A percentile compares a stretch with the other conserved stretches of the same genome.
phyloP scores from a whole-genome alignment of 208 protist genomes.

The Trypanosoma rangeli region DNA sequence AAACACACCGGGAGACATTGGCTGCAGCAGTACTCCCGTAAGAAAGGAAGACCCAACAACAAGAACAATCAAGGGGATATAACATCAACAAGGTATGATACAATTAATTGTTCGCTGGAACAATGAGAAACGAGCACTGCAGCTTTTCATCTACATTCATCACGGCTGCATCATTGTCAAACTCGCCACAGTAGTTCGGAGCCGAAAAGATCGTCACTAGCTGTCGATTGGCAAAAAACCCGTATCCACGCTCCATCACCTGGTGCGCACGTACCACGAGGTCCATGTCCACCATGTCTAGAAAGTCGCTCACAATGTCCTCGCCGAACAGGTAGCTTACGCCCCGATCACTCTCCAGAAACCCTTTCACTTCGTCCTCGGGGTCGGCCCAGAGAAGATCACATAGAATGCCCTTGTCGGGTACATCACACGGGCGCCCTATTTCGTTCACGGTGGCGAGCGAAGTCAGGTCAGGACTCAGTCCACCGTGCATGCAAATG shows the following conservation, averaged over 20 bases:
- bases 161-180: conserved; percentile 98
- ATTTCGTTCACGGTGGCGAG: conserved; percentile 95
- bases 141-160: conserved; percentile 98
- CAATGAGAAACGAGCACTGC: conserved; percentile 94
- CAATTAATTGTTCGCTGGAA: too few relatives aligned
- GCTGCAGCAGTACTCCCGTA: too few relatives aligned
- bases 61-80: too few relatives aligned
- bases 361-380: conserved; percentile 90
- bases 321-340: conserved; percentile 96
- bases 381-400: conserved; percentile 99
- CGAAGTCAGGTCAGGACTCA: conserved; percentile 96
- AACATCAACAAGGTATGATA: too few relatives aligned
- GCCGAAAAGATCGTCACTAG: conserved; percentile 98
- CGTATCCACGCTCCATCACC: conserved; percentile 97
- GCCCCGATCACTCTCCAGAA: conserved; percentile 90
- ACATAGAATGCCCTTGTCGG: conserved; percentile 97
- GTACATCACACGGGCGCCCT: conserved; percentile 97
- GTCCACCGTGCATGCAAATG: conserved; percentile 99
- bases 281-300: conserved; percentile 99
- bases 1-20: too few relatives aligned
- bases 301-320: conserved; percentile 98
- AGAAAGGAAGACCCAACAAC: too few relatives aligned
- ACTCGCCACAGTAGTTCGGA: conserved; percentile 55
- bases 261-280: conserved; percentile 99
- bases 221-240: conserved; percentile 99